These are phyloP conservation scores for Metschnikowia kofuensis DNA, from an alignment of 805 yeast species.

Conservation along the genomic window DNA sequence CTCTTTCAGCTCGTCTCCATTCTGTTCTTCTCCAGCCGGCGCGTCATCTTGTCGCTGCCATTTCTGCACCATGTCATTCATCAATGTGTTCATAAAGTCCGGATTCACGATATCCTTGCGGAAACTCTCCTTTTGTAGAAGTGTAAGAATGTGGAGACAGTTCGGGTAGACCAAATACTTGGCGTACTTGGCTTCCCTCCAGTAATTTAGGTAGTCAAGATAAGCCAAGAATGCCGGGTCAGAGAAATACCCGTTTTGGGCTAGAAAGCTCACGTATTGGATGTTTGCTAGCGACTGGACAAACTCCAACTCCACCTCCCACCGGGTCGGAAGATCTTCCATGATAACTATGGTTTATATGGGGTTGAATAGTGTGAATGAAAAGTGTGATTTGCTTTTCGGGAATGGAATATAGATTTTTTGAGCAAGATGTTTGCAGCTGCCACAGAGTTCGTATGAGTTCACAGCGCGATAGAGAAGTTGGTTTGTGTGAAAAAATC, in stretches of 20 bases:
- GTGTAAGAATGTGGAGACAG: constrained; percentile 74
- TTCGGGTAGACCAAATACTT: constrained; percentile 80
- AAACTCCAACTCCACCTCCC: constrained; percentile 91
- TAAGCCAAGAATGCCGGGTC: constrained; percentile 72
- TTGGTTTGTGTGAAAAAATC: no score
- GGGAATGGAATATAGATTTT: no score
- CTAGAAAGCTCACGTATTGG: constrained; percentile 80
- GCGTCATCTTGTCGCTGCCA: constrained; percentile 49
- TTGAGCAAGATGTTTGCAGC: no score
- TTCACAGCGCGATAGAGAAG: no score
- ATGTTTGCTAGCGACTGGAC: constrained; percentile 90
- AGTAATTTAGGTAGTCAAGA: constrained; percentile 77
- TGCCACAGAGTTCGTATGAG: no score
- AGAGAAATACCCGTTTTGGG: constrained; percentile 76
- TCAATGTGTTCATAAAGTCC: constrained; percentile 54
- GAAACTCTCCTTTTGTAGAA: constrained; percentile 53
- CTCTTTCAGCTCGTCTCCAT: background rate
- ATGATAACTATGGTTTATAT: constrained; percentile 1
- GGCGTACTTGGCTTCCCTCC: constrained; percentile 73
- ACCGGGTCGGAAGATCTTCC: constrained; percentile 60
- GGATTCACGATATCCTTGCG: constrained; percentile 54
- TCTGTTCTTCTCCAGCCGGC: background rate
- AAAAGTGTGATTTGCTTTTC: background rate
- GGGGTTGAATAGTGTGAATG: background rate
- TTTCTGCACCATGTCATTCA: constrained; percentile 74